phyloP scores from a whole-genome alignment of 495 filamentous ascomycete species.

The Tetracladium setigerum region DNA sequence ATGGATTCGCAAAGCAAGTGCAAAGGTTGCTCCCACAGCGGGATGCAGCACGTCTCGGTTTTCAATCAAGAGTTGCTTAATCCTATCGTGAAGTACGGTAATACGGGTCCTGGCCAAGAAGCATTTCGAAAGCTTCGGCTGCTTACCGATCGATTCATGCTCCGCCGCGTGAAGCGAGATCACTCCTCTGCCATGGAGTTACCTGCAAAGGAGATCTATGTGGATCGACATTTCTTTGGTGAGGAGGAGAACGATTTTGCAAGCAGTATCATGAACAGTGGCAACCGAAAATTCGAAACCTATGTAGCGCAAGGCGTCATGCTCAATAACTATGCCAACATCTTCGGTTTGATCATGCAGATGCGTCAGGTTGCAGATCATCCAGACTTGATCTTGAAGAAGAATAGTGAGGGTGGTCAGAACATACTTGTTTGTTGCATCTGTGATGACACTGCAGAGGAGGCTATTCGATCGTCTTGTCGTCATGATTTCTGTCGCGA shows the following conservation, averaged over 20 bases:
- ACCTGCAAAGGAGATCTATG: slow-evolving; percentile 84
- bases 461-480: slow-evolving; percentile 84
- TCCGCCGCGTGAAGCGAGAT: slow-evolving; percentile 85
- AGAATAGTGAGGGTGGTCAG: slow-evolving; percentile 74
- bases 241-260: slow-evolving; percentile 94
- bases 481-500: slow-evolving; percentile 92
- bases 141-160: slow-evolving; percentile 86
- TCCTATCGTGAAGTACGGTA: slow-evolving; percentile 55
- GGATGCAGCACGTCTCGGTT: slow-evolving; percentile 82
- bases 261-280: slow-evolving; percentile 88
- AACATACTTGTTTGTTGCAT: slow-evolving; percentile 88
- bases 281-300: slow-evolving; percentile 80
- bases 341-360: slow-evolving; percentile 86
- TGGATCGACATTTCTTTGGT: slow-evolving; percentile 90
- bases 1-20: slow-evolving; percentile 62
- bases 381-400: slow-evolving; percentile 87
- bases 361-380: slow-evolving; percentile 97
- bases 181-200: slow-evolving; percentile 90
- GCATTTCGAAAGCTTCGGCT: slow-evolving; percentile 77
- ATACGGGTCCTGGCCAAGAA: slow-evolving; percentile 44
- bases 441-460: slow-evolving; percentile 92
- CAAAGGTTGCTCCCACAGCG: slow-evolving; percentile 52
- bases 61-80: slow-evolving; percentile 95
- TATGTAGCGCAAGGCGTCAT: slow-evolving; percentile 93
- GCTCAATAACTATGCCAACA: slow-evolving; percentile 93